These are phyloP conservation scores for Lactarius evosmus DNA, from an alignment of 768 basidiomycete genomes.

Conservation along the genomic window DNA sequence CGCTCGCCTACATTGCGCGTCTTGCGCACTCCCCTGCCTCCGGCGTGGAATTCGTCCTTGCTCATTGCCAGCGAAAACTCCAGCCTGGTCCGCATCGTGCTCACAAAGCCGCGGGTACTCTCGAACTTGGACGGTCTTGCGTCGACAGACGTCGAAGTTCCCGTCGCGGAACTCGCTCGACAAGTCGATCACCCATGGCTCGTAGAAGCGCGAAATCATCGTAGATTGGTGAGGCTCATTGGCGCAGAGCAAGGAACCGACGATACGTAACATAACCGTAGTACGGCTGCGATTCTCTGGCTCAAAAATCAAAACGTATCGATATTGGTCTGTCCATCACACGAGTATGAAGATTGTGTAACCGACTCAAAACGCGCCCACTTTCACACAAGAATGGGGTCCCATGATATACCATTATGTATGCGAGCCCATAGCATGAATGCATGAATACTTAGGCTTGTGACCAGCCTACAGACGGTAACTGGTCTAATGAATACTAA, in stretches of 20 bases:
- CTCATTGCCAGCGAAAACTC: constrained; percentile 18
- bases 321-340: too few species aligned
- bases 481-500: too few species aligned
- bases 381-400: not conserved
- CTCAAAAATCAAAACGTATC: not conserved
- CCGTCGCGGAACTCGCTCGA: not conserved
- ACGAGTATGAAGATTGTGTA: too few species aligned
- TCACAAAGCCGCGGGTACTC: not conserved
- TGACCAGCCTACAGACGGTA: too few species aligned
- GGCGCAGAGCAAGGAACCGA: constrained; percentile 2
- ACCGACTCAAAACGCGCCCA: not conserved
- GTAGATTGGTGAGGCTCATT: constrained; percentile 15
- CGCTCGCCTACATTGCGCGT: constrained; percentile 15
- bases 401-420: not conserved
- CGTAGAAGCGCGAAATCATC: constrained; percentile 15
- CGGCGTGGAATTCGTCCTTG: constrained; percentile 15
- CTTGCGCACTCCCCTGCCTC: constrained; percentile 12
- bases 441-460: too few species aligned
- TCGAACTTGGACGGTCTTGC: not conserved
- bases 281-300: not conserved
- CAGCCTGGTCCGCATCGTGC: constrained; percentile 9
- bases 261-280: not conserved
- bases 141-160: not conserved
- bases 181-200: constrained; percentile 14
- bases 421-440: too few species aligned